Conservation (phyloP, 208 protist genomes). For the Acanthamoeba sp. region DNA sequence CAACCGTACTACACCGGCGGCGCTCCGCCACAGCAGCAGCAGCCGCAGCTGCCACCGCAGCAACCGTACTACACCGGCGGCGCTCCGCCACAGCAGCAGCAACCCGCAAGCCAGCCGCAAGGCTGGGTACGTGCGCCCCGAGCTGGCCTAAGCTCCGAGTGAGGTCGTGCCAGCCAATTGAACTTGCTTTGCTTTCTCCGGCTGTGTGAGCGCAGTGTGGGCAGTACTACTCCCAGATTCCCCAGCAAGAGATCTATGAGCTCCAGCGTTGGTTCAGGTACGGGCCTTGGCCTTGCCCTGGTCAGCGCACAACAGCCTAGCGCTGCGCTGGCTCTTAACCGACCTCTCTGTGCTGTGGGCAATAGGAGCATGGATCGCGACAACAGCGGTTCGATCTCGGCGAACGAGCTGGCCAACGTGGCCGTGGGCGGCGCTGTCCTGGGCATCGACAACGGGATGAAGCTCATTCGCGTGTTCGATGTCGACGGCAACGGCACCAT, state of each 20-base stretch:
- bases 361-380: conserved; percentile 39
- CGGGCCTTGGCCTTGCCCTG: background rate
- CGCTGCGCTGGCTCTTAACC: too few relatives aligned
- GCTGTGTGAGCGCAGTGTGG: background rate
- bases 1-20: background rate
- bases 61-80: background rate
- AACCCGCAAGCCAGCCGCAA: background rate
- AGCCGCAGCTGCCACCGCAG: conserved; percentile 11
- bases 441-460: conserved; percentile 65
- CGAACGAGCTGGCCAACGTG: conserved; percentile 70
- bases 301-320: background rate
- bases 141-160: too few relatives aligned
- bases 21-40: background rate
- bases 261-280: conserved; percentile 67
- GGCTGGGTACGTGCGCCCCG: conserved; percentile 11
- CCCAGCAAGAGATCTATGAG: conserved; percentile 52
- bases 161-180: too few relatives aligned
- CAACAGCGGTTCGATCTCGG: conserved; percentile 54
- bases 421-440: conserved; percentile 37
- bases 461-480: conserved; percentile 66
- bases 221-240: conserved; percentile 39
- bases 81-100: too few relatives aligned
- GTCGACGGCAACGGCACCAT: conserved; percentile 67
- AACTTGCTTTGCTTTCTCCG: too few relatives aligned
- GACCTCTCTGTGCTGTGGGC: too few relatives aligned